Evolutionary conservation across 73 alveolate genomes (phyloP).

Genomic region (Paramecium bursaria): DNA sequence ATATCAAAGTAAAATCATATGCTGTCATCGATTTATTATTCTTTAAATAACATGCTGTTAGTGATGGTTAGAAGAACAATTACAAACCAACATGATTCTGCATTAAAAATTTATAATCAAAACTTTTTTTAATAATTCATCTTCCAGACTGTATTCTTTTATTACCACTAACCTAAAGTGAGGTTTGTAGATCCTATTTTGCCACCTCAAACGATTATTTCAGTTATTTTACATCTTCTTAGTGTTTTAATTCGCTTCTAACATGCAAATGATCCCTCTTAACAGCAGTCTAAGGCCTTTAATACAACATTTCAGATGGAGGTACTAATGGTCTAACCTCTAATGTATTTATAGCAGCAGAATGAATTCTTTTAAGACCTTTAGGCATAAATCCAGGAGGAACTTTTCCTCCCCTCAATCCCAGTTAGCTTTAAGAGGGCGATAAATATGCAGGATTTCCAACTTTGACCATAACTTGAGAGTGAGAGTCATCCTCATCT

Average conservation of each 20-base stretch:
- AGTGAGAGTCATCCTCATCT: neutral
- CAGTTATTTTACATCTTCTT: conserved; percentile 61
- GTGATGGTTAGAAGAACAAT: conserved; percentile 31
- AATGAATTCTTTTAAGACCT: conserved; percentile 47
- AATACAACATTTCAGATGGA: conserved; percentile 43
- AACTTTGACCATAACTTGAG: conserved; percentile 1
- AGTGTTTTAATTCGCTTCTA: conserved; percentile 35
- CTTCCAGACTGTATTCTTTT: too few species aligned
- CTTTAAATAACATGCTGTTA: conserved; percentile 30
- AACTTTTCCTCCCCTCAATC: conserved; percentile 31
- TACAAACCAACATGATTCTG: conserved; percentile 6
- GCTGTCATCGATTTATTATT: conserved; percentile 46
- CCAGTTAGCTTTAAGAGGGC: neutral
- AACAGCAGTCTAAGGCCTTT: conserved; percentile 52
- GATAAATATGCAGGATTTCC: conserved; percentile 29
- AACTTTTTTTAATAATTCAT: too few species aligned
- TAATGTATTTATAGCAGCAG: conserved; percentile 39
- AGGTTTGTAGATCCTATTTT: too few species aligned
- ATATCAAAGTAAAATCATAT: conserved; percentile 19
- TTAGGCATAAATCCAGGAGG: conserved; percentile 58
- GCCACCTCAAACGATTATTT: too few species aligned
- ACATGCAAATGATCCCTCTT: conserved; percentile 50
- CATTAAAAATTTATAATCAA: too few species aligned
- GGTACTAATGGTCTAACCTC: conserved; percentile 23
- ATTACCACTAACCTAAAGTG: too few species aligned